Evolutionary conservation across 345 rosid genomes (phyloP).

Genomic region (Eucalyptus paniculata): DNA sequence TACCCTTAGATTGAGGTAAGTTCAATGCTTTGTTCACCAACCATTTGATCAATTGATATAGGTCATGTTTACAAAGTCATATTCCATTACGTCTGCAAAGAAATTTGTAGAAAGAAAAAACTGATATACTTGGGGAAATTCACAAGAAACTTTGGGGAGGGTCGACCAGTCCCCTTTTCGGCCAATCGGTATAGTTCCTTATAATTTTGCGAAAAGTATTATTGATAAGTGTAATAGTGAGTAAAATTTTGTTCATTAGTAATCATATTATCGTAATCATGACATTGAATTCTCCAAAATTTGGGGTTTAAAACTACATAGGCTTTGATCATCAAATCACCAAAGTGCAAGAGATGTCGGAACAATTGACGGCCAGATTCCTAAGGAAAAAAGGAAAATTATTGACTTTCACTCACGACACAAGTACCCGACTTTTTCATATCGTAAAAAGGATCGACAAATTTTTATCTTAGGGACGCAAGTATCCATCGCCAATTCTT

Average conservation of each 20-base stretch:
- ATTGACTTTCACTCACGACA: background rate
- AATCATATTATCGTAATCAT: too few relatives aligned
- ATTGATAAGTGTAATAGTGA: too few relatives aligned
- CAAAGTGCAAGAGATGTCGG: background rate
- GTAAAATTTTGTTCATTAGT: too few relatives aligned
- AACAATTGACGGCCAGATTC: background rate
- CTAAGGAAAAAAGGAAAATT: background rate
- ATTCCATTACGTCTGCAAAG: background rate
- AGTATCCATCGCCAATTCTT: background rate
- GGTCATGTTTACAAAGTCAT: background rate
- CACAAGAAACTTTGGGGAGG: too few relatives aligned
- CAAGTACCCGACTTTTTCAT: background rate
- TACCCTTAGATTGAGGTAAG: background rate
- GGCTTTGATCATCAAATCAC: background rate
- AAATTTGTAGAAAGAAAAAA: background rate
- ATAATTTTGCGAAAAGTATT: too few relatives aligned
- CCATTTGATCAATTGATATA: background rate
- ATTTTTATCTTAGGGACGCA: background rate
- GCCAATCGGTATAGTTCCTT: fast-evolving
- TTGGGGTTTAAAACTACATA: background rate
- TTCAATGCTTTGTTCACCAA: background rate
- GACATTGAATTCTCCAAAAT: too few relatives aligned
- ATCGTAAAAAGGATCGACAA: background rate
- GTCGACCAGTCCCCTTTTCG: too few relatives aligned
- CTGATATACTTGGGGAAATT: too few relatives aligned